These are phyloP conservation scores for Clonostachys sp. DNA, from an alignment of 2,329 filamentous ascomycete species.

Conservation along the genomic window DNA sequence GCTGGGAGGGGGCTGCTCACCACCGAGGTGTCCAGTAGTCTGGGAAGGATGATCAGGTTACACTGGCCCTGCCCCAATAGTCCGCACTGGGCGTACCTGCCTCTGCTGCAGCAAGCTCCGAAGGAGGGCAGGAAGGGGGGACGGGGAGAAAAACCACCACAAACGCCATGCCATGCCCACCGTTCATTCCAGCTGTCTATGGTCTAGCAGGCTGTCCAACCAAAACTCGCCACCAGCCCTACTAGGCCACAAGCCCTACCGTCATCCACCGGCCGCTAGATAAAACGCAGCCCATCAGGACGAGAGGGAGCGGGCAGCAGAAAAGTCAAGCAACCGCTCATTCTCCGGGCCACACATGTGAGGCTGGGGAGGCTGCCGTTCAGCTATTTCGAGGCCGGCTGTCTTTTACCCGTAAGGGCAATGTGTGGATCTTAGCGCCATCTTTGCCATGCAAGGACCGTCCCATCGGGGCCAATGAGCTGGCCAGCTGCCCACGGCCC, in stretches of 20 bases:
- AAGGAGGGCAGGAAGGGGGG: no score
- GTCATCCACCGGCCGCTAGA: no score
- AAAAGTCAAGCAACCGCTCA: neutral
- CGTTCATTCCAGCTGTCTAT: neutral
- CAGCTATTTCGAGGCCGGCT: neutral
- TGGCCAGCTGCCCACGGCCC: neutral
- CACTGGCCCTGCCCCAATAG: no score
- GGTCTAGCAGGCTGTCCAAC: neutral
- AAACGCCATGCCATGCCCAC: neutral
- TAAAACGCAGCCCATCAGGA: neutral
- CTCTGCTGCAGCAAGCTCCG: no score
- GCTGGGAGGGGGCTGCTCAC: no score
- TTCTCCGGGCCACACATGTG: neutral
- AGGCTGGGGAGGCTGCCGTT: neutral
- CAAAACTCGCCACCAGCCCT: slow-evolving; percentile 1
- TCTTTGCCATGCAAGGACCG: neutral
- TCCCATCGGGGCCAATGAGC: no score
- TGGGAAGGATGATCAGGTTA: no score
- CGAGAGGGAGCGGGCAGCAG: neutral
- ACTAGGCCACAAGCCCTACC: neutral
- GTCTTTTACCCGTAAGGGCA: slow-evolving; percentile 1
- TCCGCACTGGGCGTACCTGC: no score
- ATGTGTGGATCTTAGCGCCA: slow-evolving; percentile 1
- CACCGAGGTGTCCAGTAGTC: no score
- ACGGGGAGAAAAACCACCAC: no score